A percentile compares a stretch with the other conserved stretches of the same genome.
Conservation (phyloP, 1,284 basidiomycete genomes). For the Albatrellus sp. region DNA sequence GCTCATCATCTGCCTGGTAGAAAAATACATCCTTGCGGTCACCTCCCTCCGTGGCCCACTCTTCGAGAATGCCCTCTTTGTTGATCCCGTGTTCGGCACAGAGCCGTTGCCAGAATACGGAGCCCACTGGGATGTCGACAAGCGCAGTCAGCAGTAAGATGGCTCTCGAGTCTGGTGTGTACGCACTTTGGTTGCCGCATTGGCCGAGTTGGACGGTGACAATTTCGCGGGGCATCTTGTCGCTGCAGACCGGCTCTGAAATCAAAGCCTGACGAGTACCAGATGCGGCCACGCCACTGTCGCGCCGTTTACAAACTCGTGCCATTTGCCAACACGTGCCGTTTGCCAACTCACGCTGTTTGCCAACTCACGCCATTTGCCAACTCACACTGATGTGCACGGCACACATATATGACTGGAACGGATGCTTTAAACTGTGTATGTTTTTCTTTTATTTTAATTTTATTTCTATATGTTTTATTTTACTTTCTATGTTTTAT, state of each 20-base stretch:
- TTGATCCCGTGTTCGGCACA: constrained; percentile 95
- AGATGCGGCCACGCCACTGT: too few relatives aligned
- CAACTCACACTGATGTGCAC: too few relatives aligned
- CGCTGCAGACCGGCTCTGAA: background rate
- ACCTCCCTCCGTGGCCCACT: constrained; percentile 87
- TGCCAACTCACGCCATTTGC: too few relatives aligned
- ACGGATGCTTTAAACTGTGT: too few relatives aligned
- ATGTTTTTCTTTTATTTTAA: too few relatives aligned
- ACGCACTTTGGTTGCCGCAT: constrained; percentile 90
- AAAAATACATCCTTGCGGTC: constrained; percentile 99
- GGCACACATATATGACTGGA: too few relatives aligned
- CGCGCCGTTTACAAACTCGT: constrained; percentile 1
- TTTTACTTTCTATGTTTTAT: too few relatives aligned
- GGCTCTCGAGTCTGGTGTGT: background rate
- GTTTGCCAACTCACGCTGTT: too few relatives aligned
- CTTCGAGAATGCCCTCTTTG: constrained; percentile 85
- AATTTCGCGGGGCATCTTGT: constrained; percentile 72
- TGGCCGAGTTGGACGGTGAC: constrained; percentile 86
- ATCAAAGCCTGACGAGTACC: too few relatives aligned
- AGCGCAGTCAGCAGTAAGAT: background rate
- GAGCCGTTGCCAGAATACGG: constrained; percentile 90
- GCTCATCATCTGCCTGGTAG: constrained; percentile 99
- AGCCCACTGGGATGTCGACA: constrained; percentile 49
- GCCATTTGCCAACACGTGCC: too few relatives aligned
- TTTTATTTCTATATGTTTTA: too few relatives aligned